These are phyloP conservation scores for Porpolomopsis calyptriformis DNA, from an alignment of 768 basidiomycete genomes.

Conservation along the genomic window DNA sequence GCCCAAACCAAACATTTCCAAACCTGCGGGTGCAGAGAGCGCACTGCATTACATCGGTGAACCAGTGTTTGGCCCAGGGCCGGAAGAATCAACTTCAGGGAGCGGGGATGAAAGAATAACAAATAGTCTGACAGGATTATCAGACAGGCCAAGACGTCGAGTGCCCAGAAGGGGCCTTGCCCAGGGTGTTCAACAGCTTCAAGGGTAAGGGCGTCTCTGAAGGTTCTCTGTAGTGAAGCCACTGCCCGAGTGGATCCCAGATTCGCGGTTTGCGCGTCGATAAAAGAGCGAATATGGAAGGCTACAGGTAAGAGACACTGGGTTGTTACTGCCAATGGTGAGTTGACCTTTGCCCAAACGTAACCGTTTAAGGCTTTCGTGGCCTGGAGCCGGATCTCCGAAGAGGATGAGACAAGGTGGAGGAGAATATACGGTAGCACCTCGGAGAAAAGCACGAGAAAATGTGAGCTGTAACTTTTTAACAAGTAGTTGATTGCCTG, in stretches of 20 bases:
- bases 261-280: conserved; percentile 15
- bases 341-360: conserved; percentile 30
- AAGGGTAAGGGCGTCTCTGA: conserved; percentile 20
- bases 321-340: conserved; percentile 3
- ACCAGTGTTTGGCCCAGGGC: conserved; percentile 21
- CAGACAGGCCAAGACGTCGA: conserved; percentile 34
- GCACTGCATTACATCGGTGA: conserved; percentile 26
- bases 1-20: conserved; percentile 53
- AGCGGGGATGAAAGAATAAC: conserved; percentile 30
- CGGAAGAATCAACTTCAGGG: conserved; percentile 29
- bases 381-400: conserved; percentile 36
- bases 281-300: conserved; percentile 18
- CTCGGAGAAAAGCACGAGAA: conserved; percentile 37
- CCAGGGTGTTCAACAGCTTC: conserved; percentile 13
- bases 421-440: conserved; percentile 34
- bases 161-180: conserved; percentile 33
- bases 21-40: conserved; percentile 30
- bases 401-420: conserved; percentile 20
- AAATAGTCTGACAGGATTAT: conserved; percentile 35
- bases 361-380: conserved; percentile 49
- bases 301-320: conserved; percentile 18
- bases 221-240: conserved; percentile 16
- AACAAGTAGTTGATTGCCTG: conserved; percentile 29
- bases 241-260: conserved; percentile 3
- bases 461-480: conserved; percentile 32